A percentile compares a stretch with the other conserved stretches of the same genome.
phyloP scores from a whole-genome alignment of 2,329 filamentous ascomycete species.

The Fusarium domesticum region DNA sequence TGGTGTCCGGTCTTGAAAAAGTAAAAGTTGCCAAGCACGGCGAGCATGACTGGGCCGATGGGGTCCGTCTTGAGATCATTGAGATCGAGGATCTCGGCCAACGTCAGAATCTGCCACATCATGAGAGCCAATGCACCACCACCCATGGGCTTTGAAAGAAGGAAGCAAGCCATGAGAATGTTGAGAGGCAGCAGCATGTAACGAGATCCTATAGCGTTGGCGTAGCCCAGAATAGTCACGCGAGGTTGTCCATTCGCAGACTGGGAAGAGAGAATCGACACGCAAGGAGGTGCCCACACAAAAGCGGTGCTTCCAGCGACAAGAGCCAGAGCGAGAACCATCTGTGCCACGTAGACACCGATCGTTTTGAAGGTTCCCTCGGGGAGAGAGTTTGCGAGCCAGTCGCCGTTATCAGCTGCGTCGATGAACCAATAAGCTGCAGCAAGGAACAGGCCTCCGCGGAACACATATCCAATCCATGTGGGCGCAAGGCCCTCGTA shows the following conservation, averaged over 20 bases:
- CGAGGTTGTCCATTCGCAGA: slow-evolving; percentile 45
- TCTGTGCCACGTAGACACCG: slow-evolving; percentile 75
- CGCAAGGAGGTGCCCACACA: slow-evolving; percentile 78
- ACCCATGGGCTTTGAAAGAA: slow-evolving; percentile 94
- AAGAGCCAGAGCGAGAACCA: slow-evolving; percentile 74
- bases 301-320: slow-evolving; percentile 83
- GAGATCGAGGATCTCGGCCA: slow-evolving; percentile 62
- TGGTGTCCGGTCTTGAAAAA: slow-evolving; percentile 99
- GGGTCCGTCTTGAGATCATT: slow-evolving; percentile 61
- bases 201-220: slow-evolving; percentile 86
- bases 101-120: slow-evolving; percentile 83
- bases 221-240: slow-evolving; percentile 84
- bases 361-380: slow-evolving; percentile 66
- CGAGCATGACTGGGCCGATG: slow-evolving; percentile 81
- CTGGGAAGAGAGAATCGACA: slow-evolving; percentile 64
- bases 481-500: slow-evolving; percentile 82
- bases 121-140: slow-evolving; percentile 78
- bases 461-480: slow-evolving; percentile 81
- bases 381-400: slow-evolving; percentile 59
- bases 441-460: slow-evolving; percentile 69
- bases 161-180: slow-evolving; percentile 70
- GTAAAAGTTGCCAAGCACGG: slow-evolving; percentile 86
- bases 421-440: slow-evolving; percentile 87
- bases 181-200: slow-evolving; percentile 83
- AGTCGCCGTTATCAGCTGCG: slow-evolving; percentile 80